phyloP scores from a whole-genome alignment of 225 moss, liverwort and hornwort species.

The Lunularia cruciata region DNA sequence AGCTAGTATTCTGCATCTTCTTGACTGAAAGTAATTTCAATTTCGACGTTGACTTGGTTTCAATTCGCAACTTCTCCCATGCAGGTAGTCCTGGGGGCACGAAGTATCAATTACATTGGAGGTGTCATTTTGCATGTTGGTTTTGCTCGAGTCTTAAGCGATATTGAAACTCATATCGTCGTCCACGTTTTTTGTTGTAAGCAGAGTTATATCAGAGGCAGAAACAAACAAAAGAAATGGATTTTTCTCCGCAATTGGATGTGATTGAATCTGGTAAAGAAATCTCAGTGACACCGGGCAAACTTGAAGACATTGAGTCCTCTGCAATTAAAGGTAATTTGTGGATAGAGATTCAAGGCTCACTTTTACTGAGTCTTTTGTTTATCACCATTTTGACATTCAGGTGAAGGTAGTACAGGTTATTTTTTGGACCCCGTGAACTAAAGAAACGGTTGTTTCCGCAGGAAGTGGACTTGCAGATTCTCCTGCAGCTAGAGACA shows the following conservation, averaged over 20 bases:
- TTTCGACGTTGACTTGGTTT: no score
- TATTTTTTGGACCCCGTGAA: no score
- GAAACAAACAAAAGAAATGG: constrained; percentile 54
- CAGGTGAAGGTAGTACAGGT: no score
- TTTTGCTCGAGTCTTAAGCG: no score
- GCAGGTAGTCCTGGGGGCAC: no score
- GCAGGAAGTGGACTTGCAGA: constrained; percentile 32
- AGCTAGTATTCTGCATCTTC: no score
- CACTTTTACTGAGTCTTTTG: no score
- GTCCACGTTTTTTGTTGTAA: background rate
- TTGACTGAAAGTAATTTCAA: no score
- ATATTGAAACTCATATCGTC: background rate
- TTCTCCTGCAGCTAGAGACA: constrained; percentile 1
- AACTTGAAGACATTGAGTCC: background rate
- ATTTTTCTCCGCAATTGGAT: background rate
- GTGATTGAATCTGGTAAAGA: constrained; percentile 30
- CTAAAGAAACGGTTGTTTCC: no score
- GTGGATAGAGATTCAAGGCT: background rate
- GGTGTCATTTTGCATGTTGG: background rate
- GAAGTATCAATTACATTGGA: background rate
- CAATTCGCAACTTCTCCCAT: no score
- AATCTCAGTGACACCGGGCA: background rate
- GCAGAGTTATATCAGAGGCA: constrained; percentile 74
- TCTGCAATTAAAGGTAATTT: background rate
- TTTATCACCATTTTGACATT: no score